Percentiles rank a stretch among this genome's conserved stretches.
Conservation (phyloP, 1,284 basidiomycete genomes). For the Microbotryomycetes sp. region DNA sequence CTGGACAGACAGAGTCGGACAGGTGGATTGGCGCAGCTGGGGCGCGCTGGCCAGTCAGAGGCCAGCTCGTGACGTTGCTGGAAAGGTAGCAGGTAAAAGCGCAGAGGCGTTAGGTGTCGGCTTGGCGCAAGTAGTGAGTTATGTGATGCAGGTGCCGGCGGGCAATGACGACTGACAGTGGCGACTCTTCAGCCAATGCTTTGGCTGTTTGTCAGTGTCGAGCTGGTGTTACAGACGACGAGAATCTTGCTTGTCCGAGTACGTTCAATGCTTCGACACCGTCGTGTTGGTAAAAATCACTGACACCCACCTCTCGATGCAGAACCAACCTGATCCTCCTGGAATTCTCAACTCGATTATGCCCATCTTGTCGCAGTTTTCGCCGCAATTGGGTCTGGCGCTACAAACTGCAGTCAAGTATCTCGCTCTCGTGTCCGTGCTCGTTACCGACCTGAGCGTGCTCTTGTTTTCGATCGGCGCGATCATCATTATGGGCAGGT, state of each 20-base stretch:
- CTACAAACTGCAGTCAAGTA: slow-evolving; percentile 19
- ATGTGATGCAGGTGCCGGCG: not conserved
- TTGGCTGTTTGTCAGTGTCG: slow-evolving; percentile 34
- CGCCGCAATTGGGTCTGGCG: slow-evolving; percentile 24
- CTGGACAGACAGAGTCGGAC: slow-evolving; percentile 8
- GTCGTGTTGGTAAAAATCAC: no score
- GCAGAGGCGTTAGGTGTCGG: slow-evolving; percentile 10
- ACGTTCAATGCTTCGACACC: not conserved
- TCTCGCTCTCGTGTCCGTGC: slow-evolving; percentile 21
- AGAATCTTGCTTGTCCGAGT: slow-evolving; percentile 28
- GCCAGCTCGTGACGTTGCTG: slow-evolving; percentile 12
- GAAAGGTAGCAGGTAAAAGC: slow-evolving; percentile 5
- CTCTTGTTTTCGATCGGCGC: slow-evolving; percentile 28
- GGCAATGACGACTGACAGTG: no score
- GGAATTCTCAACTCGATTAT: slow-evolving; percentile 23
- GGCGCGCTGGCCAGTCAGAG: slow-evolving; percentile 14
- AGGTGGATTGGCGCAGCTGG: slow-evolving; percentile 32
- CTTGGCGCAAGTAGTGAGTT: slow-evolving; percentile 23
- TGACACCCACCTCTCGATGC: no score
- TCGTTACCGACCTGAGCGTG: slow-evolving; percentile 29
- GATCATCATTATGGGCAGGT: not conserved
- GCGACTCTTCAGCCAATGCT: slow-evolving; percentile 28
- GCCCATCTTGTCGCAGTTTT: slow-evolving; percentile 29
- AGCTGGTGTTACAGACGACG: slow-evolving; percentile 35
- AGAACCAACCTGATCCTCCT: slow-evolving; percentile 23